Percentiles rank a stretch among this genome's conserved stretches.
phyloP scores from a whole-genome alignment of 306 rosid species.

The Trichosanthes truncata region DNA sequence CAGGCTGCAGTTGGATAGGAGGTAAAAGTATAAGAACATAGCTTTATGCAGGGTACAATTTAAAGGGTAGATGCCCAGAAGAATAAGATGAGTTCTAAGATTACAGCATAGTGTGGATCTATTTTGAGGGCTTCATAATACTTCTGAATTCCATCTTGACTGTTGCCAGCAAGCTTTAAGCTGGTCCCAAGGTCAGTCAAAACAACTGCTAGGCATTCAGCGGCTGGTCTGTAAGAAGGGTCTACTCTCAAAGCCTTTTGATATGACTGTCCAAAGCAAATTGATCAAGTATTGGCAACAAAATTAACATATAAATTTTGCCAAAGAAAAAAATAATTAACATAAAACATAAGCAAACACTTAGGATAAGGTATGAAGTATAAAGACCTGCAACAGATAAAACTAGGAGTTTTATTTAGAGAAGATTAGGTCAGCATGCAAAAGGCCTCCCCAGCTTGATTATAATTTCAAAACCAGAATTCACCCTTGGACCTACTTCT shows the following conservation, averaged over 20 bases:
- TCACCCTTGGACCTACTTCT: background rate
- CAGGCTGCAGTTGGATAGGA: conserved; percentile 58
- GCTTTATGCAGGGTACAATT: background rate
- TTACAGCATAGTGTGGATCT: conserved; percentile 94
- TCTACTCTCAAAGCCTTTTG: conserved; percentile 81
- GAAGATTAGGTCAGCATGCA: background rate
- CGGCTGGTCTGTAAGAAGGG: conserved; percentile 75
- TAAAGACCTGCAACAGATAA: background rate
- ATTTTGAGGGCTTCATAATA: conserved; percentile 90
- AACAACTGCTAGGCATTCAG: conserved; percentile 94
- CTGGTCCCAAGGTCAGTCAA: conserved; percentile 98
- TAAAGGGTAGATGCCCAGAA: conserved; percentile 8
- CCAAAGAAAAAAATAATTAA: background rate
- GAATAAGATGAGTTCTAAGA: conserved; percentile 13
- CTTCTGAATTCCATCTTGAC: conserved; percentile 96
- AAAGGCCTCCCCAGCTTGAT: background rate
- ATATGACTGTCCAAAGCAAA: conserved; percentile 72
- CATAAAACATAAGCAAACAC: background rate
- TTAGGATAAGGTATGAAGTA: background rate
- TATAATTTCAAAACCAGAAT: background rate
- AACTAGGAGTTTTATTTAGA: background rate
- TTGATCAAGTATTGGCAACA: conserved; percentile 3
- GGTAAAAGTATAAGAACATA: conserved; percentile 3
- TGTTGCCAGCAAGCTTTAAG: conserved; percentile 91
- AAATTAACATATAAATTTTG: background rate